Base-by-base conservation (phyloP, 2,329 filamentous ascomycete genomes). In the Sclerotinia subarctica region DNA sequence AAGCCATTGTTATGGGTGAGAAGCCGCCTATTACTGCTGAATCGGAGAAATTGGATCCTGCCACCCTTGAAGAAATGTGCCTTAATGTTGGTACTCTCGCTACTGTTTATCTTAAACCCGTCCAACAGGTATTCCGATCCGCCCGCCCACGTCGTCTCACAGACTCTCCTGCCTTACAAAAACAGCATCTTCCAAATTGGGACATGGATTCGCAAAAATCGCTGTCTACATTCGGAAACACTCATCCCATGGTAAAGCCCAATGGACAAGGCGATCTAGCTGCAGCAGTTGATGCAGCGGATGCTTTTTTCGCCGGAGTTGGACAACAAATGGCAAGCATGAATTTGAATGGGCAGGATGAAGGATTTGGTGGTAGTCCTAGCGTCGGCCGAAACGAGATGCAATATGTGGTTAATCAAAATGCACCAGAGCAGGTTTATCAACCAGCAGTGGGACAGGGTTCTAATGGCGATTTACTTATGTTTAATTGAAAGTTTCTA, bases 21-120 rank as follows among this genome's bases (percentile, higher is more conserved):
- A 99, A 99, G 78, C 95, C 95, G 8, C 87, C 94, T 10, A 98
- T 99, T 79, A 97, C 94, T 1, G 94, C 95, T 46, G 95, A 99
- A 79, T 94, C 92, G 38, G 95, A 99, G 80, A 94, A 94, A 73
- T 86, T 99, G 2, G 95, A 99, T 77, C 90, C 94, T 0, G 84
- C 86, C 57, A 99, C 95, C 0, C 84, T 99, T 10, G 95, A 99
- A 80, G 95, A 99, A 78, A 94, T 99, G 87, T 98, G 95, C 76
- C 86, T 99, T 69, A 96, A 94, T 74, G 94, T 99, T 57, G 95
- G 95, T 72, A 98, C 95, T 0, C 85, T 99, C 4, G 95, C 95
- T 4, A 99, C 95, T 0, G 94, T 99, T 64, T 99, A 99, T 79
- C 87, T 99, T 62, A 99, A 99, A 79, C 95, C 95, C 4, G 94